Evolutionary conservation across 371 early-diverging fungal genomes (phyloP).

Genomic region (Actinomortierella ambigua): DNA sequence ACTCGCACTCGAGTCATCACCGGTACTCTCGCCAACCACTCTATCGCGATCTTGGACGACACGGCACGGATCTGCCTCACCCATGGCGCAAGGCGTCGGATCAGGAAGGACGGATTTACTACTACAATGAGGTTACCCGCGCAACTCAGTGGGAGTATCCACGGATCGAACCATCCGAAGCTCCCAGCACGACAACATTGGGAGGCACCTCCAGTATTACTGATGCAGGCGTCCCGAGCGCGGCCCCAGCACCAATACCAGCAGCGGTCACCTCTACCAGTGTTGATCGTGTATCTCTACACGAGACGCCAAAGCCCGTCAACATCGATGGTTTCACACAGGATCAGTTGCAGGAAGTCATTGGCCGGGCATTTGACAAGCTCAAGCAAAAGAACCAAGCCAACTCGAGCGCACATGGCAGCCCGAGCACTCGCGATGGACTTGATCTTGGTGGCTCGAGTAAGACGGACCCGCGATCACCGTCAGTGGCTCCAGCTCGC

Average conservation of each 20-base stretch:
- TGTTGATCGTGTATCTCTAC: constrained; percentile 14
- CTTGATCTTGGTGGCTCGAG: constrained; percentile 36
- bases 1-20: constrained; percentile 9
- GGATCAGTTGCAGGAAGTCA: constrained; percentile 56
- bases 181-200: not conserved
- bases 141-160: constrained; percentile 48
- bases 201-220: constrained; percentile 1
- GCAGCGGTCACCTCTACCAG: not conserved
- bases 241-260: constrained; percentile 1
- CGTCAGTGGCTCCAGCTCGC: constrained; percentile 11
- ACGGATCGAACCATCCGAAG: constrained; percentile 19
- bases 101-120: constrained; percentile 46
- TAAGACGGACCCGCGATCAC: not conserved
- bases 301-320: constrained; percentile 44
- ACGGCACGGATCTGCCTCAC: not conserved
- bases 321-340: constrained; percentile 52
- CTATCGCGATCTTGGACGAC: constrained; percentile 2
- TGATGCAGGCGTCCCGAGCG: not conserved
- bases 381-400: constrained; percentile 43
- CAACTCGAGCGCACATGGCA: constrained; percentile 15
- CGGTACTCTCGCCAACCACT: not conserved
- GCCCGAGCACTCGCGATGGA: constrained; percentile 38
- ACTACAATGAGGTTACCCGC: constrained; percentile 46
- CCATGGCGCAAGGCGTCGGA: constrained; percentile 44
- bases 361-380: constrained; percentile 53